Percentiles rank a stretch among this genome's conserved stretches.
Evolutionary conservation across 169 alveolate genomes (phyloP).

Genomic region (Perkinsus chesapeaki): DNA sequence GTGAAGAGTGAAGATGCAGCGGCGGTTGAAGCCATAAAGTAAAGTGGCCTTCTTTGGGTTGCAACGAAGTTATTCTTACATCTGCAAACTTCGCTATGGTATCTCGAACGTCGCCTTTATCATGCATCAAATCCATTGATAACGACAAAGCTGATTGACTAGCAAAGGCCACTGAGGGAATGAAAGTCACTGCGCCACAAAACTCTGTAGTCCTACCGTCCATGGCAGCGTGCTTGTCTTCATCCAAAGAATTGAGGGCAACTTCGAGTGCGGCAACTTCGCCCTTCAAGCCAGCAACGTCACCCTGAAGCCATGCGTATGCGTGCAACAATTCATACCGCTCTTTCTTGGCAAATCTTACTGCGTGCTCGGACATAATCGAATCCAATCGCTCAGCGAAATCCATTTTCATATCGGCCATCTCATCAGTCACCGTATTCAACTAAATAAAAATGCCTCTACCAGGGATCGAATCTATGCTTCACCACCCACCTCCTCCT

Average conservation of each 20-base stretch:
- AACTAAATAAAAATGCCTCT: background rate
- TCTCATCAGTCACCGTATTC: background rate
- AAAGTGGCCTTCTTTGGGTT: background rate
- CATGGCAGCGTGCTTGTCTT: background rate
- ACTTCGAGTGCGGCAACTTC: background rate
- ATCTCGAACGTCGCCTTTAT: background rate
- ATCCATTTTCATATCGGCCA: background rate
- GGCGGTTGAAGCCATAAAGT: too few species aligned
- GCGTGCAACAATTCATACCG: background rate
- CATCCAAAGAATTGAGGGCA: background rate
- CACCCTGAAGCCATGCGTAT: background rate
- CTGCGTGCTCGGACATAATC: background rate
- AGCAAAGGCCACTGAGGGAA: background rate
- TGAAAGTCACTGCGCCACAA: background rate
- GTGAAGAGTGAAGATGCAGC: too few species aligned
- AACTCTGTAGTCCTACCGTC: background rate
- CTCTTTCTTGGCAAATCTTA: background rate
- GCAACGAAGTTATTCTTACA: background rate
- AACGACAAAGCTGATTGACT: background rate
- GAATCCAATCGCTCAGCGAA: background rate
- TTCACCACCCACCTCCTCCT: background rate
- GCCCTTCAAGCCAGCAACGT: background rate
- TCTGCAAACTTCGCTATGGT: background rate
- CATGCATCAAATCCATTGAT: background rate
- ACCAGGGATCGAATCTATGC: background rate